Base-by-base conservation (phyloP, 495 filamentous ascomycete species). In the Aspergillus ostianus region DNA sequence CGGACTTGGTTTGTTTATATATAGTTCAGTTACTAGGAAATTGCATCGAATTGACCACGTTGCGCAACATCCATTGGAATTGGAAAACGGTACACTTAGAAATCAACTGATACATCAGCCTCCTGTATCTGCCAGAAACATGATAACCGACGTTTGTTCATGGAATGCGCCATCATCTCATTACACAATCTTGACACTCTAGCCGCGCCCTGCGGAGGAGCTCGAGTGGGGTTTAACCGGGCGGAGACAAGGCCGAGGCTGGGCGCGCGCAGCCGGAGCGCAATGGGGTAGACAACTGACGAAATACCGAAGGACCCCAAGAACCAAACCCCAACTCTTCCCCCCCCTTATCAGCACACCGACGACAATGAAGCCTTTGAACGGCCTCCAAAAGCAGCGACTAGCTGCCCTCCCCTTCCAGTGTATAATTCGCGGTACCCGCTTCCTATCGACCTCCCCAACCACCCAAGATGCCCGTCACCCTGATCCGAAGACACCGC, bases 371-470 rank as follows among this genome's bases (percentile, higher is more conserved):
- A 61, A 55, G 29, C 44, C 48, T 5, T 55, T 60, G 50, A 59
- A 60, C 12, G 47, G 51, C 21, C 30, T 73, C 2, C 62, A 53
- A 53, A 61, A 62, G 59, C 68, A 66, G 23, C 57, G 19, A 27
- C 60, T 60, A 19, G 57, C 59, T 55, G 20, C 48, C 44, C 13
- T 30, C 13, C 21, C 46, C 13, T 29, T 9, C 36, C 56, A 56
- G 56, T 23, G 0, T n/a, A 50, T 54, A 36, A 57, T 45, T 48
- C n/a, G 19, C n/a, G 9, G 47, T 6, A 27, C 47, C 23, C 69
- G 68, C 46, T 44, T 59, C 19, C 57, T 74, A 32, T 77, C 74
- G 19, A 48, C 63, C 19, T 68, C 70, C 10, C 52, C 64, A 20
- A n/a, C 64, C 6, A 46, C 27, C 8, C 64, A 64, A 20, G 62